Evolutionary conservation across 805 yeast species (phyloP).

Genomic region (Kodamaea laetipori): DNA sequence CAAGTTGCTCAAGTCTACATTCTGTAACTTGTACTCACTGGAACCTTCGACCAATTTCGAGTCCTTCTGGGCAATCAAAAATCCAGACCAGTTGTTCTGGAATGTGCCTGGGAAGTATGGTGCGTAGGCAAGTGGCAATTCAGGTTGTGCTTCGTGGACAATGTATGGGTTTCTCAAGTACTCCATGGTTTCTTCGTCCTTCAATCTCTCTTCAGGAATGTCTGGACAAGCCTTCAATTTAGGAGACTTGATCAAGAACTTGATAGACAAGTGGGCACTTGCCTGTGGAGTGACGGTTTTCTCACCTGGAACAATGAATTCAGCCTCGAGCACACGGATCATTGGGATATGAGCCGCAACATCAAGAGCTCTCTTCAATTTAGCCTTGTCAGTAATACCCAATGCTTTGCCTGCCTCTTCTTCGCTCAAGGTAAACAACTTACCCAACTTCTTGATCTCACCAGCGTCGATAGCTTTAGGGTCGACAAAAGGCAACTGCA

Average conservation of each 20-base stretch:
- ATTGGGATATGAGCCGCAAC: slow-evolving; percentile 69
- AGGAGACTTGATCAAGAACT: slow-evolving; percentile 75
- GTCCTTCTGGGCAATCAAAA: slow-evolving; percentile 73
- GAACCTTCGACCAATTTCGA: slow-evolving; percentile 68
- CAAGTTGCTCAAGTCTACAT: slow-evolving; percentile 58
- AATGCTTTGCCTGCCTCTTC: slow-evolving; percentile 56
- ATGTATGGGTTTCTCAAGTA: slow-evolving; percentile 70
- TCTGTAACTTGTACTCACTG: slow-evolving; percentile 54
- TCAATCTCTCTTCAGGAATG: slow-evolving; percentile 41
- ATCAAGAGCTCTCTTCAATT: slow-evolving; percentile 50
- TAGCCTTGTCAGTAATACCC: slow-evolving; percentile 50
- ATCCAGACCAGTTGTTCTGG: slow-evolving; percentile 64
- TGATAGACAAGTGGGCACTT: slow-evolving; percentile 70
- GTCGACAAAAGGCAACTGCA: slow-evolving; percentile 80
- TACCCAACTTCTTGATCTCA: slow-evolving; percentile 65
- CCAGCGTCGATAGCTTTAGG: slow-evolving; percentile 43
- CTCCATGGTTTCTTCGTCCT: slow-evolving; percentile 66
- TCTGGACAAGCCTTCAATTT: slow-evolving; percentile 60
- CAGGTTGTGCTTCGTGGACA: slow-evolving; percentile 68
- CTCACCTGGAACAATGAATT: slow-evolving; percentile 89
- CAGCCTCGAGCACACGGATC: slow-evolving; percentile 66
- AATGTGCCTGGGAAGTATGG: slow-evolving; percentile 70
- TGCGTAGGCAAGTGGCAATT: slow-evolving; percentile 62
- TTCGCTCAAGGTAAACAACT: slow-evolving; percentile 60
- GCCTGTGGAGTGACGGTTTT: slow-evolving; percentile 61